These are phyloP conservation scores for Falciphora oryzae DNA, from an alignment of 2,329 filamentous ascomycete species.

Conservation along the genomic window DNA sequence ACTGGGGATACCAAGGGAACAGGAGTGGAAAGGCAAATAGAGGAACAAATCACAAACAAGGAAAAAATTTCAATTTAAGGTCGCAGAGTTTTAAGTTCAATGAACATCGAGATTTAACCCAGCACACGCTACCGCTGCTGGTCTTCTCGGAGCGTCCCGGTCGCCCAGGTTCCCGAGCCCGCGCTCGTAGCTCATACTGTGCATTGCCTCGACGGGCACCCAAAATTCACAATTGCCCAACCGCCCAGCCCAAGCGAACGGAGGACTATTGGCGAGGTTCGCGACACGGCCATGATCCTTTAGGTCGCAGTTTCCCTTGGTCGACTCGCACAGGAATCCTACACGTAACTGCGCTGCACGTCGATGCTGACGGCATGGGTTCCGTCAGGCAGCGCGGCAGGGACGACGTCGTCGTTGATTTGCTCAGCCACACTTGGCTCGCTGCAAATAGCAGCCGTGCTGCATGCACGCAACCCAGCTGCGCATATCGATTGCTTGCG, in stretches of 20 bases:
- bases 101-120: background rate
- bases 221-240: background rate
- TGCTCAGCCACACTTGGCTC: slow-evolving; percentile 6
- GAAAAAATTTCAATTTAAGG: background rate
- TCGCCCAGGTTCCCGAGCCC: background rate
- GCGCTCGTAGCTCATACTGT: background rate
- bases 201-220: background rate
- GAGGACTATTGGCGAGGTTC: background rate
- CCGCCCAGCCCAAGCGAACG: background rate
- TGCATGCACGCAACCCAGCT: background rate
- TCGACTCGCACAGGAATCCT: background rate
- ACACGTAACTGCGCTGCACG: background rate
- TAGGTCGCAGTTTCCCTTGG: background rate
- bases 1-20: background rate
- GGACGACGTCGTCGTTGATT: background rate
- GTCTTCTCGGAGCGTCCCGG: background rate
- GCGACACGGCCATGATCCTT: background rate
- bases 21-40: too few species aligned
- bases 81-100: background rate
- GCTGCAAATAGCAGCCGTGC: background rate
- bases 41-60: background rate
- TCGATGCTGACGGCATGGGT: background rate
- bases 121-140: background rate
- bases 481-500: background rate
- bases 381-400: background rate